A percentile compares a stretch with the other conserved stretches of the same genome.
These are phyloP conservation scores for Gaeumannomyces sp. DNA, from an alignment of 2,329 filamentous ascomycete genomes.

Conservation along the genomic window DNA sequence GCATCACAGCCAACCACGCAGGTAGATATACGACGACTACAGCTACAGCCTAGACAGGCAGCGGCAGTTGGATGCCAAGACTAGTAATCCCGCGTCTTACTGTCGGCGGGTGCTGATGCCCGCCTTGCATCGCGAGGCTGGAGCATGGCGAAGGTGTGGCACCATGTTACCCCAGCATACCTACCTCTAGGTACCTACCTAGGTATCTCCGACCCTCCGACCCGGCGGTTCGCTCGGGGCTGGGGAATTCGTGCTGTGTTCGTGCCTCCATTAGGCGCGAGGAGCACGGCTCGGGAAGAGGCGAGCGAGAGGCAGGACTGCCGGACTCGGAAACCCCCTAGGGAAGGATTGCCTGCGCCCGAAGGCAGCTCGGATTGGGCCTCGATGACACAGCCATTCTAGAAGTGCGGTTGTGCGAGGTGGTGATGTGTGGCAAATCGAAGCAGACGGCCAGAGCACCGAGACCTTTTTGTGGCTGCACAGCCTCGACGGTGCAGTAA, in stretches of 20 bases:
- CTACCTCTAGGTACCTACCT: no score
- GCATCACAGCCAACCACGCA: not conserved
- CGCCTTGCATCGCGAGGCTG: not conserved
- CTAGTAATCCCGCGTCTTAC: not conserved
- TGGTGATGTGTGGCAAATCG: not conserved
- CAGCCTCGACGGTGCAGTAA: not conserved
- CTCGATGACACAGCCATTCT: not conserved
- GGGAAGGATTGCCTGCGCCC: not conserved
- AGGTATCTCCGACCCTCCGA: no score
- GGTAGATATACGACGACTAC: not conserved
- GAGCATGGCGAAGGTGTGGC: no score
- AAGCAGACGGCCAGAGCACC: no score
- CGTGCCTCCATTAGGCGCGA: no score
- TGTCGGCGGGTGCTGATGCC: not conserved
- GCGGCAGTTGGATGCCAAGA: not conserved
- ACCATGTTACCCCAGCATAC: no score
- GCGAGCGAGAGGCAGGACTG: not conserved
- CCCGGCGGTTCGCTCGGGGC: no score
- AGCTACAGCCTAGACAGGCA: not conserved
- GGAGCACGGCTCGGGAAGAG: no score
- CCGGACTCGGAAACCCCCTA: not conserved
- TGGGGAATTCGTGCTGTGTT: no score
- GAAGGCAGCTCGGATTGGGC: no score
- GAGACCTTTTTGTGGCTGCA: not conserved
- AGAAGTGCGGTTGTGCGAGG: not conserved